Evolutionary conservation across 2,329 filamentous ascomycete genomes (phyloP), one percentile per base, ranked within the genome.

Genomic region (Neopestalotiopsis sp.): DNA sequence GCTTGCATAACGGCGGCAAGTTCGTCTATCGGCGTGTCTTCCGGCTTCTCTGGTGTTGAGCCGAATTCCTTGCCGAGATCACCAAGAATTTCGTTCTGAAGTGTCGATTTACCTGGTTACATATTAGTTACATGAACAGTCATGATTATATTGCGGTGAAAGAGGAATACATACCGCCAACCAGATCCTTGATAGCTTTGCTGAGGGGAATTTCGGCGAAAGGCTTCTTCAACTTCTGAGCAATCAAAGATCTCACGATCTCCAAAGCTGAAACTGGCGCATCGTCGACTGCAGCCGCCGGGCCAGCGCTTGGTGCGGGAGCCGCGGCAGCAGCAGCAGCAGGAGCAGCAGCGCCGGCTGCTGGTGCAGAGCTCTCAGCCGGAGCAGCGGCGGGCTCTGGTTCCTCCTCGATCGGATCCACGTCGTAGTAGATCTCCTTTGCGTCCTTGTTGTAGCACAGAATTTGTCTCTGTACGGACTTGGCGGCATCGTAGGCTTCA

Each of bases 371-470:
- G 58, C 78, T 73, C 28, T 81, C 78, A 17, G 85, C 79, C 66
- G 87, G 79, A 71, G 83, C 79, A 30, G 86, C 82, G 13, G 85
- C 80, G 1, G 91, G 85, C 77, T 92, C 92, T 61, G 92, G 88
- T 82, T 98, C 96, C 69, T 99, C 96, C 77, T 97, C 94, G 38
- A 97, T 86, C 0, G 96, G 96, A 78, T 99, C 96, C 59, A 97
- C 95, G 79, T 98, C 95, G 83, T 99, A 99, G 87, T 99, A 99
- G 73, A 99, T 99, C 82, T 99, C 96, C 82, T 98, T 98, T 68
- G 94, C 93, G 79, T 99, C 96, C 83, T 99, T 99, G 87, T 97
- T 98, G 87, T 98, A 99, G 87, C 96, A 98, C 68, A 99, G 89
- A 80, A 99, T 98, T 82, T 98, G 95, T 80, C 96, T 91, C 84